Evolutionary conservation across 139 green algal genomes (phyloP), one percentile per base, ranked within the genome.

Genomic region (Helicosporidium sp.): DNA sequence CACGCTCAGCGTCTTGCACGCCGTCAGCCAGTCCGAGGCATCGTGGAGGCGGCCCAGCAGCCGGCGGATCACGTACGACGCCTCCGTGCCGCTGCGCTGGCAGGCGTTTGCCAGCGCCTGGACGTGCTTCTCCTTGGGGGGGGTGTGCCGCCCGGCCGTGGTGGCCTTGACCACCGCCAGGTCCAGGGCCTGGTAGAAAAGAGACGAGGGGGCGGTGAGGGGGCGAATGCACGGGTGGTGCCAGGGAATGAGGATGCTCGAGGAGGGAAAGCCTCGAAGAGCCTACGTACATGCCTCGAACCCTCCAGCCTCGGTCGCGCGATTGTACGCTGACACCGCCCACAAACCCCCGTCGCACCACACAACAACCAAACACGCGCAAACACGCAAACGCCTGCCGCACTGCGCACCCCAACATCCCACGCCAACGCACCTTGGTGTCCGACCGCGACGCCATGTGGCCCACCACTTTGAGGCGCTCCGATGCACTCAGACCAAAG

Each of bases 101-200:
- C 31, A 29, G 22, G 58, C 39, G 16, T 65, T 54, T 6, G 54
- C 60, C 17, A 46, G 29, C 54, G 61, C 61, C 20, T 68, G 54
- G 5, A 95, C 84, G 48, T 95, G 85, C 68, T 95, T 95, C 66
- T 95, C 85, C 55, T 95, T 95, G 15, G 85, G 85, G 27, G 82
- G 65, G 0, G 87, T 63, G 47, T 83, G 74, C 19, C 87, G 76
- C 18, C 78, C 61, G 22, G 80, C 62, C 16, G 82, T 87, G n/a
- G 84, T 94, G n/a, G 84, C 74, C 61, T 95, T 95, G 20, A 88
- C 60, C 5, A 93, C 61, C 6, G 85, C 85, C 16, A 94, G 61
- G 44, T 94, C 82, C 26, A 94, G 40, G 18, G 69, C 68, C 76
- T 80, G 56, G 48, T 52, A 17, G 36, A 15, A 20, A 20, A 51